Evolutionary conservation across 345 rosid genomes (phyloP).

Genomic region (Camelina hispida): DNA sequence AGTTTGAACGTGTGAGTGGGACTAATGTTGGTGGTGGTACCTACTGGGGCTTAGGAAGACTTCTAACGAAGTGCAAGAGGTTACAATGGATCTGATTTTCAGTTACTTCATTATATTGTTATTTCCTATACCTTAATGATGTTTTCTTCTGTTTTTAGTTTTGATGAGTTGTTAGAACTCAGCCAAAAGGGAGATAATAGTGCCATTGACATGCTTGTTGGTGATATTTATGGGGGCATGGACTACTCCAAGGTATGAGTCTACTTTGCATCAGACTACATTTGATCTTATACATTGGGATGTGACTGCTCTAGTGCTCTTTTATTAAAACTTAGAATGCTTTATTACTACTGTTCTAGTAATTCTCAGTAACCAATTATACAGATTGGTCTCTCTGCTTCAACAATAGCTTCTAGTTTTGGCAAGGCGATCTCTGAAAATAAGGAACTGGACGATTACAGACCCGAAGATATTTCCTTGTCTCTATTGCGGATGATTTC

Average conservation of each 20-base stretch:
- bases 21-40: conserved; percentile 99
- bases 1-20: conserved; percentile 93
- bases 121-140: conserved; percentile 6
- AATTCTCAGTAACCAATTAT: conserved; percentile 21
- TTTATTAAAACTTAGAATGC: not conserved
- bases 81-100: conserved; percentile 39
- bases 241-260: conserved; percentile 84
- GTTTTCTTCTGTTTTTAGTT: conserved; percentile 54
- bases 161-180: conserved; percentile 93
- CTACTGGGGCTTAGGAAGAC: conserved; percentile 96
- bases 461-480: conserved; percentile 94
- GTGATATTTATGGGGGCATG: conserved; percentile 97
- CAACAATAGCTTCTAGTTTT: conserved; percentile 98
- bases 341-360: conserved; percentile 1
- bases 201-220: conserved; percentile 95
- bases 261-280: conserved; percentile 7
- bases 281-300: conserved; percentile 10
- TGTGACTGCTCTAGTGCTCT: conserved; percentile 19
- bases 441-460: conserved; percentile 90
- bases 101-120: not conserved
- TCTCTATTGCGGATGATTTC: conserved; percentile 99
- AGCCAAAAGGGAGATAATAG: conserved; percentile 97
- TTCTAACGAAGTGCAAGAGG: conserved; percentile 95
- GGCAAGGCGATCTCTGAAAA: conserved; percentile 94
- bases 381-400: conserved; percentile 96